These are phyloP conservation scores for Talaromyces islandicus DNA, from an alignment of 2,329 filamentous ascomycete genomes.

Conservation along the genomic window DNA sequence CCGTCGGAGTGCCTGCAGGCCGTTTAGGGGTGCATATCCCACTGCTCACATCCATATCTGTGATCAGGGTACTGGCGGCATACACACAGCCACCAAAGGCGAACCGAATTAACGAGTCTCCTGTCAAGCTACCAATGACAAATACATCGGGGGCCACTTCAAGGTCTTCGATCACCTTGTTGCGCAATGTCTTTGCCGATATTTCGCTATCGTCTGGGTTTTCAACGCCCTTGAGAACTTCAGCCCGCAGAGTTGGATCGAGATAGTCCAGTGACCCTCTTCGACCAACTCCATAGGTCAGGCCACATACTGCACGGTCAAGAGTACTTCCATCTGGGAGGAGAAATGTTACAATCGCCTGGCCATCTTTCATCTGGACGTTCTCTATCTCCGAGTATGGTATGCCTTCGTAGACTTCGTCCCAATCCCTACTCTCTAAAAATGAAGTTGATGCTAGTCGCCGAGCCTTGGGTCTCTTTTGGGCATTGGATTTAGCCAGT, in stretches of 20 bases:
- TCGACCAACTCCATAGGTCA: constrained; percentile 53
- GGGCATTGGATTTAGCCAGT: constrained; percentile 14
- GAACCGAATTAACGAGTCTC: constrained; percentile 56
- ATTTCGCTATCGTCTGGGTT: neutral
- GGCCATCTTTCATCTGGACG: constrained; percentile 25
- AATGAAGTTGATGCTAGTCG: constrained; percentile 40
- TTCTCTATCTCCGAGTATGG: constrained; percentile 47
- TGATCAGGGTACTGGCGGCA: constrained; percentile 48
- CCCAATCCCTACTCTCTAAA: constrained; percentile 45
- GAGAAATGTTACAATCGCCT: constrained; percentile 39
- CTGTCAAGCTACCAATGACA: constrained; percentile 54
- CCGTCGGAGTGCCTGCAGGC: constrained; percentile 13
- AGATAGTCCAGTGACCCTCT: constrained; percentile 52
- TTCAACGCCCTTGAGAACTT: constrained; percentile 34
- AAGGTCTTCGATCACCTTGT: constrained; percentile 46
- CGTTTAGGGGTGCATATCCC: constrained; percentile 15
- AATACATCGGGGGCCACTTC: constrained; percentile 51
- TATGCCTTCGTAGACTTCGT: constrained; percentile 48
- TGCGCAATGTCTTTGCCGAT: constrained; percentile 42
- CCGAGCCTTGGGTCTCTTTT: constrained; percentile 19
- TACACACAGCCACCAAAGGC: constrained; percentile 55
- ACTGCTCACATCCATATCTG: constrained; percentile 15
- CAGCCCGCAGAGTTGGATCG: constrained; percentile 38
- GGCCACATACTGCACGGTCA: constrained; percentile 41
- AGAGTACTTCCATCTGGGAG: constrained; percentile 38